Evolutionary conservation across 2,329 filamentous ascomycete genomes (phyloP), one percentile per base, ranked within the genome.

Genomic region (Chaetothyriales sp.): DNA sequence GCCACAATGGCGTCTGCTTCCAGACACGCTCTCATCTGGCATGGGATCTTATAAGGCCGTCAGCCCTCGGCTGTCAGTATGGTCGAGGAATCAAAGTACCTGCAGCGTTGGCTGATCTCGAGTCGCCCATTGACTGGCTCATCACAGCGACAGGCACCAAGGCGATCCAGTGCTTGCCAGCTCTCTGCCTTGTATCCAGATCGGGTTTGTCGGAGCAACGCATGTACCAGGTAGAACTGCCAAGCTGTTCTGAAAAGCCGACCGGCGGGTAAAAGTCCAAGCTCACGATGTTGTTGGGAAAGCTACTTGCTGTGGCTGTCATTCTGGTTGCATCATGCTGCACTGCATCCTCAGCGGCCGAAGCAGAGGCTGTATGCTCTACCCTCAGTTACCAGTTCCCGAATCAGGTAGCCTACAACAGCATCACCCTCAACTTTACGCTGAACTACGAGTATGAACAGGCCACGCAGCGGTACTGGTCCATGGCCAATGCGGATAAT

Each of bases 381-480:
- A 13, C 4, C 10, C 33, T 40, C 33, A 15, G 15, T 5, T 9
- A 40, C 10, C 33, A 40, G 13, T 40, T 40, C 10, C 33, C 33
- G 33, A 15, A 40, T 15, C 33, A 40, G 33, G 33, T 40, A 15
- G 33, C 33, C 10, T 40, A 40, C 33, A 40, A 15, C 33, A 5
- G 2, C 10, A 5, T 40, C 33, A 40, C 10, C 13, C 33, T 40
- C 33, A 40, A 40, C 15, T 5, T 15, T 5, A 40, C 33, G 1
- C 33, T 40, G 33, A 5, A 40, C 13, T 40, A 40, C 33, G 15
- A 40, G 10, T 40, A 40, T 40, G 10, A 40, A 40, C 33, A 40
- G 15, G 33, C 33, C 33, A 40, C 33, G 4, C 33, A 40, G 13
- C 33, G 33, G 33, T 69, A 69, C 60, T 69, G 66, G 66, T 67